Evolutionary conservation across 1,284 basidiomycete species (phyloP).

Genomic region (Taiwanofungus camphoratus): DNA sequence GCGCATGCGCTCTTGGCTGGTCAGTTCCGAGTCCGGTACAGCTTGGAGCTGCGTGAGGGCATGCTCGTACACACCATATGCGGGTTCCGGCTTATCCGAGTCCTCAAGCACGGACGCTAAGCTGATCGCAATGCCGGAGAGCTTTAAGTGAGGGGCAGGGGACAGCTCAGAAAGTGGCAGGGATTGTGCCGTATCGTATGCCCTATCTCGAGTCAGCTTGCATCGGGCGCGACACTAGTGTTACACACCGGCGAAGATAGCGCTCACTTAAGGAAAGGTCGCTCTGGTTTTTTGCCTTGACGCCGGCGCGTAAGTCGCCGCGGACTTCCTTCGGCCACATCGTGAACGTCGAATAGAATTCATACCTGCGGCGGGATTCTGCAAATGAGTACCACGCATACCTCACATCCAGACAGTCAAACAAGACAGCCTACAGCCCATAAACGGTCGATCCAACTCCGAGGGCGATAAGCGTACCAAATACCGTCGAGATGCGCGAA

Average conservation of each 20-base stretch:
- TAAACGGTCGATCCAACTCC: slow-evolving; percentile 46
- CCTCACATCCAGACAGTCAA: neutral
- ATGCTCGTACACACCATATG: slow-evolving; percentile 48
- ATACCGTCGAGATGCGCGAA: slow-evolving; percentile 37
- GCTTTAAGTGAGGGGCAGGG: slow-evolving; percentile 55
- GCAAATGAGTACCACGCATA: slow-evolving; percentile 11
- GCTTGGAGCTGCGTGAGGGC: slow-evolving; percentile 31
- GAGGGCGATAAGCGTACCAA: slow-evolving; percentile 41
- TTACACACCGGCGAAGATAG: slow-evolving; percentile 48
- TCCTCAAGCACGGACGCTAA: slow-evolving; percentile 59
- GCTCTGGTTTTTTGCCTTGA: slow-evolving; percentile 57
- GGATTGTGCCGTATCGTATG: slow-evolving; percentile 50
- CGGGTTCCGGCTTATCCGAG: slow-evolving; percentile 36
- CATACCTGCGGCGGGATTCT: slow-evolving; percentile 41
- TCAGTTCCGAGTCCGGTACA: slow-evolving; percentile 24
- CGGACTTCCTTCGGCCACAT: slow-evolving; percentile 64
- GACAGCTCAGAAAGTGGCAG: slow-evolving; percentile 46
- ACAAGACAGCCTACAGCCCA: slow-evolving; percentile 41
- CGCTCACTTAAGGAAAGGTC: slow-evolving; percentile 51
- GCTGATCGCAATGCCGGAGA: slow-evolving; percentile 63
- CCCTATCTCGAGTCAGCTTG: slow-evolving; percentile 35
- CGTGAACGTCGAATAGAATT: slow-evolving; percentile 54
- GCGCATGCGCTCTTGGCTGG: slow-evolving; percentile 47
- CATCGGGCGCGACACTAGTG: neutral
- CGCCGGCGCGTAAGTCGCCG: slow-evolving; percentile 55